These are phyloP conservation scores for Lichtheimia hyalospora DNA, from an alignment of 371 early-diverging fungal species.

Conservation along the genomic window DNA sequence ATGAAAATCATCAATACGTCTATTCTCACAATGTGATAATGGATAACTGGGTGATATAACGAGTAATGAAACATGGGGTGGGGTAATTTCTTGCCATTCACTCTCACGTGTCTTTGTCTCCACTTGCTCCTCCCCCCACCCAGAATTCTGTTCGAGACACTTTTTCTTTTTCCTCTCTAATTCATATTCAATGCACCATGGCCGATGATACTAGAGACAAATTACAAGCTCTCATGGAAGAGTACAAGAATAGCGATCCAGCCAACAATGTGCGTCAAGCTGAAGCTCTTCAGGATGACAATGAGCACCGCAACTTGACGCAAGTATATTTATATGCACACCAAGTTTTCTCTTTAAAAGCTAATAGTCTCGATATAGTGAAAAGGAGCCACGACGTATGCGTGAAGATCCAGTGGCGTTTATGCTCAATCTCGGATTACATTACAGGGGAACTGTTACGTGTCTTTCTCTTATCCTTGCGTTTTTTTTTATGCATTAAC, in stretches of 20 bases:
- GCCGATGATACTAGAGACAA: constrained; percentile 16
- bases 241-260: constrained; percentile 10
- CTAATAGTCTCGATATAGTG: constrained; percentile 24
- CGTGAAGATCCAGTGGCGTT: constrained; percentile 79
- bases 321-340: constrained; percentile 4
- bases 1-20: no score
- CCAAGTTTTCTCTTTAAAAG: background rate
- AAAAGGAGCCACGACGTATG: constrained; percentile 66
- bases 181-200: background rate
- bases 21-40: no score
- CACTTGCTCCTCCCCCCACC: no score
- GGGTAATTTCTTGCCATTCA: no score
- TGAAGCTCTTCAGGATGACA: constrained; percentile 3
- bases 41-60: no score
- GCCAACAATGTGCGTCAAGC: background rate
- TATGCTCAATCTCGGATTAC: constrained; percentile 69
- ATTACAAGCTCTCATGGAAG: constrained; percentile 15
- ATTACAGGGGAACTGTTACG: constrained; percentile 70
- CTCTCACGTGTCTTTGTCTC: no score
- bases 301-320: constrained; percentile 22
- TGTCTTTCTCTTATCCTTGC: background rate
- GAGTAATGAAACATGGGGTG: no score
- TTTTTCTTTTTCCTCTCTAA: background rate
- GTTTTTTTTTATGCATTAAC: background rate
- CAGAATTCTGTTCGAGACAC: no score